These are phyloP conservation scores for Polysphondylium violaceum DNA, from an alignment of 78 protist genomes.

Conservation along the genomic window DNA sequence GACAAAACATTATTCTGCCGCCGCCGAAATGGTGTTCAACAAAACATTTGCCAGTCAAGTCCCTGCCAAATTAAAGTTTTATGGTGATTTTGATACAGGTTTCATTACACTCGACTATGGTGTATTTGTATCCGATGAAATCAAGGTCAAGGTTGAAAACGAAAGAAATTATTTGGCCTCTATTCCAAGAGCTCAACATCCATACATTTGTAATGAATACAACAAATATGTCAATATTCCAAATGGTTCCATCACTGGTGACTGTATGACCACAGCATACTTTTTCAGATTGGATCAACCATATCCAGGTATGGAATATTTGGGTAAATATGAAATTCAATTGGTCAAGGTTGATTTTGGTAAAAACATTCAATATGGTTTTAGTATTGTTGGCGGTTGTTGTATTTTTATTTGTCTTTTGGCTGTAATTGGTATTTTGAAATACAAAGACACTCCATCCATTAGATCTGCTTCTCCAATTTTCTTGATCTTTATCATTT, in stretches of 20 bases:
- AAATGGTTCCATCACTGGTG: not conserved
- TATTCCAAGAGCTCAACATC: not conserved
- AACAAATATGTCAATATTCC: not conserved
- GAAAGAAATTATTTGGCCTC: not conserved
- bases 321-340: constrained; percentile 25
- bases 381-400: not conserved
- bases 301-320: constrained; percentile 21
- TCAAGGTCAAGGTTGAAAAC: not conserved
- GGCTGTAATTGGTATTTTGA: not conserved
- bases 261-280: not conserved
- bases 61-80: not conserved
- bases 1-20: constrained; percentile 20
- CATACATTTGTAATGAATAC: constrained; percentile 30
- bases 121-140: not conserved
- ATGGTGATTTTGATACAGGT: not conserved
- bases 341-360: not conserved
- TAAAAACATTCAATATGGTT: not conserved
- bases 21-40: not conserved
- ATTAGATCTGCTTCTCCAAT: constrained; percentile 70
- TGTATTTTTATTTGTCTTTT: not conserved
- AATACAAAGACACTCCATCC: constrained; percentile 16
- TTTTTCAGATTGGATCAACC: constrained; percentile 23
- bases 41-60: too few species aligned
- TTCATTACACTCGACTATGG: not conserved
- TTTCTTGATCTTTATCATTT: constrained; percentile 7